Conservation (phyloP, 2,329 filamentous ascomycete genomes). For the Teratosphaeria zuluensis region DNA sequence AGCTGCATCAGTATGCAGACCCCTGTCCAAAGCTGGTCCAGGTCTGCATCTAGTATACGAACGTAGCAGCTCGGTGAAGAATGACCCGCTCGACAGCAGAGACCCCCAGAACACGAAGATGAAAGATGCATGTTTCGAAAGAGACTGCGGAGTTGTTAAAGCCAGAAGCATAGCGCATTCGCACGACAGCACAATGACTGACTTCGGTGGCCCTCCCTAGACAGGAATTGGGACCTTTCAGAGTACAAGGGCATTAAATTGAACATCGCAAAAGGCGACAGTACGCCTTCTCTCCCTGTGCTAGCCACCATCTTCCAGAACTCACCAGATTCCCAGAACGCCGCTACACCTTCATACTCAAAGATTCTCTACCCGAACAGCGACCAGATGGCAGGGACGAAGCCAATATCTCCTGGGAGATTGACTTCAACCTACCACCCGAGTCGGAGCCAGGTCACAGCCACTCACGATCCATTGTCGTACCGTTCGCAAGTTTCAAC, state of each 20-base stretch:
- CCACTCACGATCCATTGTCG: constrained; percentile 35
- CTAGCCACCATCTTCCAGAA: neutral
- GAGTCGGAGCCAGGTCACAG: constrained; percentile 15
- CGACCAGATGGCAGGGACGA: constrained; percentile 54
- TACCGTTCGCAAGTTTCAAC: constrained; percentile 57
- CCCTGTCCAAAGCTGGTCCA: neutral
- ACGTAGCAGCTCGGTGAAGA: neutral
- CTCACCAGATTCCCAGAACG: constrained; percentile 35
- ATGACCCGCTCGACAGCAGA: no score
- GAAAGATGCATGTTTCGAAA: neutral
- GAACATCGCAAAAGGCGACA: constrained; percentile 44
- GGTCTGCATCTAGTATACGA: neutral
- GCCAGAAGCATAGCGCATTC: neutral
- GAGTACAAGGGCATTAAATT: constrained; percentile 53
- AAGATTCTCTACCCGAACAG: constrained; percentile 51
- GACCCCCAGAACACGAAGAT: neutral
- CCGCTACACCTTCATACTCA: constrained; percentile 64
- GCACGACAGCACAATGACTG: neutral
- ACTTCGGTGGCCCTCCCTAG: constrained; percentile 5
- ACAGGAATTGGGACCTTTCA: constrained; percentile 54
- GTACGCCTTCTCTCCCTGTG: constrained; percentile 15
- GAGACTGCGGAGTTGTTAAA: no score
- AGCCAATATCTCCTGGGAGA: constrained; percentile 65
- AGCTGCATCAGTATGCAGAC: neutral
- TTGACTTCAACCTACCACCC: constrained; percentile 46